Percentiles rank a stretch among this genome's conserved stretches.
Conservation (phyloP, 129 eudicot genomes). For the Erigeron canadensis region DNA sequence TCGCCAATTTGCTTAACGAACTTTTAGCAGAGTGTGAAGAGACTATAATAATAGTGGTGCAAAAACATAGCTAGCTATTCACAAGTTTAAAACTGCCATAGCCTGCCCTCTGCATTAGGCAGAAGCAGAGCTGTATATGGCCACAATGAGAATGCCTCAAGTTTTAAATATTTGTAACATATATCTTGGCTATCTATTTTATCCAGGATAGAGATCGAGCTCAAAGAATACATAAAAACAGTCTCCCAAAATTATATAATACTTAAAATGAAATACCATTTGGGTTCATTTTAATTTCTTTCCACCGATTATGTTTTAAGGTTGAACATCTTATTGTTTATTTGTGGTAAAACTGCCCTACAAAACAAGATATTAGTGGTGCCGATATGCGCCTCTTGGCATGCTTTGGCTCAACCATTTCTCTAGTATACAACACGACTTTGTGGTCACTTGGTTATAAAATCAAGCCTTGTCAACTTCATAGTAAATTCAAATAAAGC, state of each 20-base stretch:
- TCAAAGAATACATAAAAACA: conserved; percentile 5
- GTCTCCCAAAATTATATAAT: not conserved
- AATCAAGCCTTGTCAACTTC: not conserved
- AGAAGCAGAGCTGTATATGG: not conserved
- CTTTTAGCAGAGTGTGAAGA: conserved; percentile 40
- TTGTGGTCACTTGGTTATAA: conserved; percentile 3
- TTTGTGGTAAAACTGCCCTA: conserved; percentile 13
- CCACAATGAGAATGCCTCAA: conserved; percentile 5
- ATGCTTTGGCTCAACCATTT: conserved; percentile 27
- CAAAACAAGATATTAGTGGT: conserved; percentile 14
- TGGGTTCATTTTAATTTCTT: conserved; percentile 4
- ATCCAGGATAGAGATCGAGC: not conserved
- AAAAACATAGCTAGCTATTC: not conserved
- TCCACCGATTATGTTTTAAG: not conserved
- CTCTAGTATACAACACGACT: not conserved
- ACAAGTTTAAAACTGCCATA: not conserved
- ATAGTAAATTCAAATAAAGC: not conserved
- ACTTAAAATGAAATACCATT: not conserved
- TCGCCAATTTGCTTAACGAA: conserved; percentile 28
- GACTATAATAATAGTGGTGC: conserved; percentile 24
- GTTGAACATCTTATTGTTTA: not conserved
- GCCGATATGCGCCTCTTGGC: conserved; percentile 13
- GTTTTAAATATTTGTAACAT: conserved; percentile 1
- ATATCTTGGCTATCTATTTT: conserved; percentile 21
- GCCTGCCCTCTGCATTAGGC: conserved; percentile 6